Evolutionary conservation across 139 green algal genomes (phyloP), one percentile per base, ranked within the genome.

Genomic region (Limnomonas spitsbergensis): DNA sequence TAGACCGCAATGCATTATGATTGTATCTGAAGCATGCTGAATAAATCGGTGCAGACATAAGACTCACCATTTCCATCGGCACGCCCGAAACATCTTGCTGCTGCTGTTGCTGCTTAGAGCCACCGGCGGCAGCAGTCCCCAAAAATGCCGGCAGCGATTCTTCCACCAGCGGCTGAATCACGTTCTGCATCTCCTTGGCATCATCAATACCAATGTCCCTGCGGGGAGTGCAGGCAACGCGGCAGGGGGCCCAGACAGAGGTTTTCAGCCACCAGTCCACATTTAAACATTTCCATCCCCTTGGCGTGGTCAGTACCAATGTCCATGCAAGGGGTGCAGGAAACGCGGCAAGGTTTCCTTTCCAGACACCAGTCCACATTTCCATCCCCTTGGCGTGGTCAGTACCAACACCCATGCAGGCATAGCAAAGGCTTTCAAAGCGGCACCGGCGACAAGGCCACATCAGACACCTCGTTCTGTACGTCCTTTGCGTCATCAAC

Each of bases 151-250:
- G 61, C 76, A 80, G 32, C 1, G 39, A 29, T 38, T 73, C 54
- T 1, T 47, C 4, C 2, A 37, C 54, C 31, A 70, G 29, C 29
- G 76, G 38, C 38, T 47, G 38, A 38, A 80, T n/a, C 24, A 75
- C 26, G 32, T 68, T 61, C 2, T 35, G 37, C 40, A 80, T 3
- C 61, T 80, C 76, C 29, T 66, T 61, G 34, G 3, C 29, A 26
- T 80, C 76, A 66, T 80, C 76, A 35, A 80, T 75, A 7, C 66
- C 76, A 66, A 80, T 80, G 66, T 80, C 76, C 2, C 47, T 78
- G 47, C 40, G 26, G 4, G 70, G 9, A 38, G 56, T 70, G 29
- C 27, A 34, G 29, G 56, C 56, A 70, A 70, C 14, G 9, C 42
- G 42, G 42, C 6, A 54, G n/a, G n/a, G n/a, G n/a, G n/a, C n/a